Evolutionary conservation across 176 grass and related monocot species (phyloP).

Genomic region (maize (Zea mays)): Zm-B73-REFERENCE-NAM-5.0 NC_050096.1:71756501-71757000

Average conservation of each 20-base stretch:
- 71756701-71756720: background rate
- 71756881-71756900: background rate
- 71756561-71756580: background rate
- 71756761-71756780: background rate
- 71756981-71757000: background rate
- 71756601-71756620: background rate
- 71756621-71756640: background rate
- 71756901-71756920: conserved; percentile 13
- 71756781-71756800: background rate
- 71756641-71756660: background rate
- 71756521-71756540: background rate
- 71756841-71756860: background rate
- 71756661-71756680: background rate
- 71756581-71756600: background rate
- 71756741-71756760: background rate
- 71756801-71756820: background rate
- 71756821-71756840: background rate
- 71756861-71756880: background rate
- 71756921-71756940: background rate
- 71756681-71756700: no score
- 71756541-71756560: background rate
- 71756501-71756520: background rate
- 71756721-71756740: conserved; percentile 5
- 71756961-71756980: conserved; percentile 41
- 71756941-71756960: conserved; percentile 52